Base-by-base conservation (phyloP, 805 yeast species). In the Metschnikowia kunwiensis region DNA sequence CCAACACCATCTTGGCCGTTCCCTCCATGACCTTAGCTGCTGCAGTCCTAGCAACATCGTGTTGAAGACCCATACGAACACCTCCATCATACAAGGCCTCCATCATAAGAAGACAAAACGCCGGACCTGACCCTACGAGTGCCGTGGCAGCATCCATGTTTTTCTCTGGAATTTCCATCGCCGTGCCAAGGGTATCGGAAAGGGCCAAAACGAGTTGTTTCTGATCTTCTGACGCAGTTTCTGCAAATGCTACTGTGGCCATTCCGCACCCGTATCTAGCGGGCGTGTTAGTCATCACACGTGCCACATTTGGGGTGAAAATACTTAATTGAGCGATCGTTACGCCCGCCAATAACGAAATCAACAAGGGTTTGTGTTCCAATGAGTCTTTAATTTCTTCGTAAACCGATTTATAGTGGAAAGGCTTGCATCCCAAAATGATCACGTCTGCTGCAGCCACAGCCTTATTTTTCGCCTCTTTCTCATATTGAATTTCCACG, bases 251-350 rank as follows among this genome's bases (percentile, higher is more conserved):
- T n/a, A 93, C 80, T 25, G 87, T 88, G 8, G 97, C 96, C 73
- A 91, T 87, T 34, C 97, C 98, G 50, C 81, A 78, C 15, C 97
- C 96, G 59, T 76, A 86, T 58, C 82, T 81, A 13, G 96, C 94
- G 3, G 99, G 97, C 0, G 98, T 93, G 65, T 91, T 93, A 30
- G 99, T 91, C 95, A 94, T 89, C n/a, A 94, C 95, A 45, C 95
- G 75, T 15, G 94, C 86, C 21, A 91, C 79, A 40, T 70, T 65
- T 5, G 72, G 65, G 7, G 85, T 68, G 51, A 77, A 74, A 1
- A 58, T 53, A 13, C 57, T 44, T 49, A 88, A 70, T 56, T 84
- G 85, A 13, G 69, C 78, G 43, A 89, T 80, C 12, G 95, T 86
- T 76, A 87, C 84, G 10, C 99, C 99, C 3, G 98, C 97, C 50